A percentile compares a stretch with the other conserved stretches of the same genome.
These are phyloP conservation scores for Coccomyxa subellipsoidea DNA, from an alignment of 163 green algal species.

Conservation along the genomic window DNA sequence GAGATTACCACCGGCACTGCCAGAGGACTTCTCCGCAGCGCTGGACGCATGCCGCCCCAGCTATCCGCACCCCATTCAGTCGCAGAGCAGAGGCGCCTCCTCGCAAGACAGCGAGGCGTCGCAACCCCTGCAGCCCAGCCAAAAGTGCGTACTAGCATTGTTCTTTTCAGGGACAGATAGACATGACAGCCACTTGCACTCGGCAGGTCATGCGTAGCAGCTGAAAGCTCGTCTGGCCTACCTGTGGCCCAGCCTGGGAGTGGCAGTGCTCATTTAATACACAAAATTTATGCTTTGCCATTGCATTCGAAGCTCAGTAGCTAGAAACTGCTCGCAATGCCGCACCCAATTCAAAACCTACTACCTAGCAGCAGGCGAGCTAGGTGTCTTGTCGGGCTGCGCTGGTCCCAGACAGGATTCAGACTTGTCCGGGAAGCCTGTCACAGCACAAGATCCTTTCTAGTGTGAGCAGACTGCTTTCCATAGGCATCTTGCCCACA, in stretches of 20 bases:
- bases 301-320: too few species aligned
- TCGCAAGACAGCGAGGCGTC: neutral
- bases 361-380: neutral
- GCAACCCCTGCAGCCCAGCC: neutral
- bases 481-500: too few species aligned
- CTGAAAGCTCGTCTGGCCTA: too few species aligned
- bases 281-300: too few species aligned
- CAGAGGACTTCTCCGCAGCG: neutral
- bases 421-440: too few species aligned
- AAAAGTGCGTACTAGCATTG: neutral
- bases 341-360: neutral
- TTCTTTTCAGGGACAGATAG: neutral
- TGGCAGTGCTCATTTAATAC: too few species aligned
- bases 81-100: neutral
- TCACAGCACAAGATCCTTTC: too few species aligned
- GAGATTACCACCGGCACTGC: neutral
- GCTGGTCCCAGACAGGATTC: too few species aligned
- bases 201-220: too few species aligned
- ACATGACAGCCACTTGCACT: neutral
- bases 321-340: neutral
- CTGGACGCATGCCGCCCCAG: neutral
- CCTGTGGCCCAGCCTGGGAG: too few species aligned
- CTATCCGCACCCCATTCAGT: neutral
- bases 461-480: too few species aligned
- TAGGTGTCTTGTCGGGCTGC: too few species aligned